Conservation (phyloP, 2,329 filamentous ascomycete species). For the Colletotrichum zoysiae region DNA sequence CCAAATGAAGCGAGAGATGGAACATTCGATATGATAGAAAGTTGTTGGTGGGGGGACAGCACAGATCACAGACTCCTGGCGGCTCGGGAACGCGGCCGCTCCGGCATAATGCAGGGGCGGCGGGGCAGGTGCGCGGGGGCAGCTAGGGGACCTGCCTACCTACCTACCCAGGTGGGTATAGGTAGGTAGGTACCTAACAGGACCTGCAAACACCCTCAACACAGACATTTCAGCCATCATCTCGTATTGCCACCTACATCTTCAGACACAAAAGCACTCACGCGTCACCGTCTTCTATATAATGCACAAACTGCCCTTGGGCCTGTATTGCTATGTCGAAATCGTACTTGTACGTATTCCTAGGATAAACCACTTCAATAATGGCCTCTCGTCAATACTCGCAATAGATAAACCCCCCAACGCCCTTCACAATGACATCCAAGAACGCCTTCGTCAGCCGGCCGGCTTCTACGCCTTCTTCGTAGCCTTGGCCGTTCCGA, state of each 20-base stretch:
- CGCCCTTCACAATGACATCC: conserved; percentile 28
- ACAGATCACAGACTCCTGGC: too few relatives aligned
- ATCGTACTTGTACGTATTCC: conserved; percentile 43
- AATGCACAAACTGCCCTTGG: conserved; percentile 27
- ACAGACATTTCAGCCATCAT: too few relatives aligned
- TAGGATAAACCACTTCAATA: conserved; percentile 42
- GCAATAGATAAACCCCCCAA: conserved; percentile 32
- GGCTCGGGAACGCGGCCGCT: not conserved
- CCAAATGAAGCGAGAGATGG: not conserved
- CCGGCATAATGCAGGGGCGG: not conserved
- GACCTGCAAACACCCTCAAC: too few relatives aligned
- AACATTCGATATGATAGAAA: not conserved
- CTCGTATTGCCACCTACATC: too few relatives aligned
- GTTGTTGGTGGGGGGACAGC: too few relatives aligned
- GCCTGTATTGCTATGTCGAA: conserved; percentile 41
- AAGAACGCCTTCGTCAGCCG: conserved; percentile 37
- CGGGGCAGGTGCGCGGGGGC: not conserved
- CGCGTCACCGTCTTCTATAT: not conserved
- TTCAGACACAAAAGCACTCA: too few relatives aligned
- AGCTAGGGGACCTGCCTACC: too few relatives aligned
- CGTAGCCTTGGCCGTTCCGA: conserved; percentile 86
- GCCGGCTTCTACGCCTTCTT: conserved; percentile 60
- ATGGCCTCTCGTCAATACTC: conserved; percentile 22
- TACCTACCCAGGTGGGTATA: too few relatives aligned
- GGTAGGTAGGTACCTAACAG: too few relatives aligned